phyloP scores from a whole-genome alignment of 2,329 filamentous ascomycete species.

The Hirsutella minnesotensis region DNA sequence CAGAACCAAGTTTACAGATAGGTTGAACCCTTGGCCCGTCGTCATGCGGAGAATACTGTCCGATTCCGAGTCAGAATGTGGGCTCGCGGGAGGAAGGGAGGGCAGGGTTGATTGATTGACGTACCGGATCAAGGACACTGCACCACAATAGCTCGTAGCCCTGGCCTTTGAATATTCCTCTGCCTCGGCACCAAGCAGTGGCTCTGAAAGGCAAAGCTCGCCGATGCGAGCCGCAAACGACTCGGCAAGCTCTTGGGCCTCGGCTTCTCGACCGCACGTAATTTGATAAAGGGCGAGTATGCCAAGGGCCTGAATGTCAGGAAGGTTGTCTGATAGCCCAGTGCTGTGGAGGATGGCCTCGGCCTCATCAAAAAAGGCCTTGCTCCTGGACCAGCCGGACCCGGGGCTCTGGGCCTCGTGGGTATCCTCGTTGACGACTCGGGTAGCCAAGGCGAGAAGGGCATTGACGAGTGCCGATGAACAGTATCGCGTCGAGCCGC shows the following conservation, averaged over 20 bases:
- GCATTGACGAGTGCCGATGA: constrained; percentile 7
- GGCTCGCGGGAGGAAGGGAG: background rate
- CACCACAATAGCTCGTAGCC: constrained; percentile 5
- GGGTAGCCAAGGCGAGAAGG: constrained; percentile 3
- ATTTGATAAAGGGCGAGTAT: constrained; percentile 6
- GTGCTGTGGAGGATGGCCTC: background rate
- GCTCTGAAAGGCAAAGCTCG: constrained; percentile 1
- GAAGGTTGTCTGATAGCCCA: background rate
- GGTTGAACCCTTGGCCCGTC: background rate
- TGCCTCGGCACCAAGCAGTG: background rate
- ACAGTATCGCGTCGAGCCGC: constrained; percentile 4
- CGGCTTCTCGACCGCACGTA: constrained; percentile 1
- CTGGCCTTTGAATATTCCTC: constrained; percentile 2
- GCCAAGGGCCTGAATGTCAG: constrained; percentile 6
- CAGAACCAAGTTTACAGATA: background rate
- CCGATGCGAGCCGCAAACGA: background rate
- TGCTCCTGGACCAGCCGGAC: constrained; percentile 2
- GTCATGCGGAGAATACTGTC: background rate
- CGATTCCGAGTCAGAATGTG: background rate
- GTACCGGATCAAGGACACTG: constrained; percentile 6
- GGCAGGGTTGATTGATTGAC: background rate
- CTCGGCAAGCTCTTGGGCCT: constrained; percentile 3
- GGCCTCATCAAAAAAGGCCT: constrained; percentile 2
- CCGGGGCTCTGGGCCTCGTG: background rate
- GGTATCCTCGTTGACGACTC: constrained; percentile 1